Evolutionary conservation across 345 rosid species (phyloP).

Genomic region (Lenwebbia sp.): DNA sequence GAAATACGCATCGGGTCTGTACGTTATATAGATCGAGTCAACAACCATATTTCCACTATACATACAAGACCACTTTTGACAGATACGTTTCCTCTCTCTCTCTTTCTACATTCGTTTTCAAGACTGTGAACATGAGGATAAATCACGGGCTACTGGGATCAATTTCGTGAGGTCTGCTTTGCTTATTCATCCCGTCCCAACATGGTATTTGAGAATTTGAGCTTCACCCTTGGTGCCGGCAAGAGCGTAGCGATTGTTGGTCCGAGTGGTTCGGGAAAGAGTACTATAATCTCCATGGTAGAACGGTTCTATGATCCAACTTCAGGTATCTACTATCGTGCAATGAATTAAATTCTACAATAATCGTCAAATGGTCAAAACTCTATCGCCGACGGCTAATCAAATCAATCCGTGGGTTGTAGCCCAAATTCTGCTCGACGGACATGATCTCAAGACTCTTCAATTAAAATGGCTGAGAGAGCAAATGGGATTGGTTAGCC

Average conservation of each 20-base stretch:
- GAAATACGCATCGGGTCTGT: accelerated
- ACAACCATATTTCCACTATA: background rate
- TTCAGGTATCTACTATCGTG: conserved; percentile 30
- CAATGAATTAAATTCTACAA: background rate
- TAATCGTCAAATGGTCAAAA: background rate
- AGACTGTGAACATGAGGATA: background rate
- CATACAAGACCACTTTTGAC: background rate
- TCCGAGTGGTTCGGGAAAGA: conserved; percentile 90
- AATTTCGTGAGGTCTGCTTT: conserved; percentile 46
- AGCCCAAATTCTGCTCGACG: conserved; percentile 64
- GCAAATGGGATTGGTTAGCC: conserved; percentile 86
- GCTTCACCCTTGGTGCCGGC: conserved; percentile 51
- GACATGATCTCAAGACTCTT: conserved; percentile 44
- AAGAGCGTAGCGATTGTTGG: conserved; percentile 70
- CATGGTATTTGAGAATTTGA: conserved; percentile 52
- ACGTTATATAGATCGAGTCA: background rate
- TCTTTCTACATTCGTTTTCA: background rate
- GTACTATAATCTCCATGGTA: conserved; percentile 72
- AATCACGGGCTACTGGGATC: background rate
- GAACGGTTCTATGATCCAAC: conserved; percentile 79
- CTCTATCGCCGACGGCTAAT: background rate
- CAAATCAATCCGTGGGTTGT: background rate
- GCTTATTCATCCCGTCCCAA: conserved; percentile 59
- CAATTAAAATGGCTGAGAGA: conserved; percentile 67
- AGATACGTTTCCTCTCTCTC: background rate